These are phyloP conservation scores for Phytopythium aichiense DNA, from an alignment of 352 stramenopile species.

Conservation along the genomic window DNA sequence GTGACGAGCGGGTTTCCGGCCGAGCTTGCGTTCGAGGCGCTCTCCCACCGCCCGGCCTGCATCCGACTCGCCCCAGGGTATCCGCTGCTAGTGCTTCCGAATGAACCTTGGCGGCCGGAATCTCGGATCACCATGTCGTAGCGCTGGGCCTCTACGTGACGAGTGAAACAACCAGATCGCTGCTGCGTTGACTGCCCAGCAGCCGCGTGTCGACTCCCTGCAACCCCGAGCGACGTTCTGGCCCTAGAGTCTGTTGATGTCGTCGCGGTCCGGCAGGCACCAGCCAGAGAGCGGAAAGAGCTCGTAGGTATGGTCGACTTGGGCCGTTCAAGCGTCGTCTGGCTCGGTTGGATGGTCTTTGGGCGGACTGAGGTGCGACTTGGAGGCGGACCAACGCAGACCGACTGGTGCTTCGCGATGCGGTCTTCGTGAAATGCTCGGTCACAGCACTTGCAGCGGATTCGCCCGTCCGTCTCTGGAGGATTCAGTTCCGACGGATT, in stretches of 20 bases:
- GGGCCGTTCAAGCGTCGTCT: not conserved
- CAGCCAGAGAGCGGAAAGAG: not conserved
- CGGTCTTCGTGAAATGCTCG: constrained; percentile 56
- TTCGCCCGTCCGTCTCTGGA: constrained; percentile 40
- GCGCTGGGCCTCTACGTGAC: not conserved
- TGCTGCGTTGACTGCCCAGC: constrained; percentile 6
- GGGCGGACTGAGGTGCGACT: not conserved
- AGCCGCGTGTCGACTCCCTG: constrained; percentile 2
- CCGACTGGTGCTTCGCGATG: constrained; percentile 66
- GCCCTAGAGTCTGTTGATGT: not conserved
- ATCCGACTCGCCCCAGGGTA: constrained; percentile 15
- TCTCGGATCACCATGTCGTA: constrained; percentile 6
- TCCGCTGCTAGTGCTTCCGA: not conserved
- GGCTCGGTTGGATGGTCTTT: not conserved
- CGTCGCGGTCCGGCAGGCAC: not conserved
- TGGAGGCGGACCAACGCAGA: constrained; percentile 24
- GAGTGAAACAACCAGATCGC: not conserved
- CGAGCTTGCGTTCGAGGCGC: constrained; percentile 44
- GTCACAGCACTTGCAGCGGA: constrained; percentile 54
- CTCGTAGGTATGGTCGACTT: not conserved
- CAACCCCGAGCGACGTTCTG: not conserved
- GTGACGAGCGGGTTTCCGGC: constrained; percentile 46
- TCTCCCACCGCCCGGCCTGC: constrained; percentile 17
- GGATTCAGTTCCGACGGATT: constrained; percentile 26
- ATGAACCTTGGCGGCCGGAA: constrained; percentile 1